phyloP scores from a whole-genome alignment of 441 rosid species.

The Francoa sonchifolia region DNA sequence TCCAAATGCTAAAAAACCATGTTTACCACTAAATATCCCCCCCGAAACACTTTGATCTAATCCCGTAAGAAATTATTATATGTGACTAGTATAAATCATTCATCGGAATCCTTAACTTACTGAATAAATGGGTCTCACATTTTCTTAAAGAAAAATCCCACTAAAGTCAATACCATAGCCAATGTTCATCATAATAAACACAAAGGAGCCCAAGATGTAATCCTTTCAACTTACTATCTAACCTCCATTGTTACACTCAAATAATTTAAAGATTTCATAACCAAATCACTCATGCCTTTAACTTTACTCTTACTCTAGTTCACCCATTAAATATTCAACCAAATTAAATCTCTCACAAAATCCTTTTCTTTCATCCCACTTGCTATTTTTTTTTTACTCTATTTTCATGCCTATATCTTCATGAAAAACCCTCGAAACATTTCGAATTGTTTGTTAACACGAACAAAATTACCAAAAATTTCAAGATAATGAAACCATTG shows the following conservation, averaged over 20 bases:
- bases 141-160: too few relatives aligned
- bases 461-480: conserved; percentile 1
- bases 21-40: too few relatives aligned
- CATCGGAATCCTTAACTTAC: too few relatives aligned
- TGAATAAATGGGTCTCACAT: too few relatives aligned
- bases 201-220: conserved; percentile 25
- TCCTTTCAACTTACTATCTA: conserved; percentile 30
- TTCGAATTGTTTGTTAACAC: not conserved
- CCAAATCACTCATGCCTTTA: conserved; percentile 37
- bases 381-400: conserved; percentile 11
- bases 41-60: too few relatives aligned
- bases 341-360: not conserved
- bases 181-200: too few relatives aligned
- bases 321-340: conserved; percentile 8
- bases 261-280: not conserved
- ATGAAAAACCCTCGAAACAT: too few relatives aligned
- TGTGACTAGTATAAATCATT: too few relatives aligned
- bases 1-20: too few relatives aligned
- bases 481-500: conserved; percentile 36
- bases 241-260: conserved; percentile 14
- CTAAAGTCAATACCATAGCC: too few relatives aligned
- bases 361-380: not conserved
- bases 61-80: too few relatives aligned
- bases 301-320: conserved; percentile 77
- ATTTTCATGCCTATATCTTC: too few relatives aligned